Base-by-base conservation (phyloP, 2,329 filamentous ascomycete genomes). In the Arachnomyces sp. region DNA sequence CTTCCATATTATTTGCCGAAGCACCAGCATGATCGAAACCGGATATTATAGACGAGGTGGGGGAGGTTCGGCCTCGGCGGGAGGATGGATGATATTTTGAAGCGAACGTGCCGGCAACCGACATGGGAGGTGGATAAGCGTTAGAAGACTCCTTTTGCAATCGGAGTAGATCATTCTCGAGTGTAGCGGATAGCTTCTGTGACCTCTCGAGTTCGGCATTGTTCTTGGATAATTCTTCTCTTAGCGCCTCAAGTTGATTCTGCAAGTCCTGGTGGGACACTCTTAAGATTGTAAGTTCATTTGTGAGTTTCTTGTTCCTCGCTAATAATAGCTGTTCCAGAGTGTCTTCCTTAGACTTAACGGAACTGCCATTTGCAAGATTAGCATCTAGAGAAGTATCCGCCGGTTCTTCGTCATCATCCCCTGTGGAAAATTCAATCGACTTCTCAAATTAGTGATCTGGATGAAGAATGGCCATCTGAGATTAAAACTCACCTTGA, bases 1-100 rank as follows among this genome's bases (percentile, higher is more conserved):
- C 67, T 30, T 81, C 77, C 49, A 82, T 67, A 11, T 69, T 71
- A 29, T 66, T 67, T 28, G 61, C 59, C 14, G 64, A 69, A 35
- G 65, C 60, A 31, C 69, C 70, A 32, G 78, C 74, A 15, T 84
- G 81, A 55, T 94, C 86, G 57, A 95, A 88, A n/a, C 92, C 92
- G 44, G 89, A 95, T 53, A 98, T 96, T 54, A 98, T 96, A 14
- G 90, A 96, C 3, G 90, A 96, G 1, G 92, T 96, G 0, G 92
- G 93, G 2, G 92, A 96, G 36, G 73, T 71, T 31, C 82, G 77
- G 21, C 84, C 78, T 53, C 80, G 78, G 36, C 84, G 76, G 1
- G 74, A 71, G 30, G 84, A 80, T 50, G 78, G 80, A 2, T 84
- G 82, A 55, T 88, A 85, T 36, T 84, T 78, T 15, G 84, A 90